Evolutionary conservation across 2,329 filamentous ascomycete genomes (phyloP).

Genomic region (Fusarium burgessii): DNA sequence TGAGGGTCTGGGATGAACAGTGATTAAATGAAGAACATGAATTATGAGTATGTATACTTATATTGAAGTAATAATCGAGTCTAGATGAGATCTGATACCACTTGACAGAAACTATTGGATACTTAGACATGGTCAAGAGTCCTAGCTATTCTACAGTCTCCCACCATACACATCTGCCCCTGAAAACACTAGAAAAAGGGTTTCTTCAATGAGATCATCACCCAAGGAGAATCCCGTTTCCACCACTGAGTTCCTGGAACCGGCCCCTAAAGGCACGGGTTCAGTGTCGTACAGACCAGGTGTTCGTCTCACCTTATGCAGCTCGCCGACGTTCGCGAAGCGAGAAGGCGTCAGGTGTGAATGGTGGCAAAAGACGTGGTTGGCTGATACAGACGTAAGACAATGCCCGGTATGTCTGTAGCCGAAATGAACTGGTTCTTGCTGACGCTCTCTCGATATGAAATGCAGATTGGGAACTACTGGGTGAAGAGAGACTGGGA

Average conservation of each 20-base stretch:
- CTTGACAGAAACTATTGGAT: not conserved
- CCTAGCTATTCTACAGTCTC: not conserved
- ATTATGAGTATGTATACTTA: not conserved
- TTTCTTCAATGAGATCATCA: conserved; percentile 5
- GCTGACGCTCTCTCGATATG: not conserved
- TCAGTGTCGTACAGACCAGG: conserved; percentile 25
- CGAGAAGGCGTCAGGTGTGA: conserved; percentile 32
- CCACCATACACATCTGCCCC: not conserved
- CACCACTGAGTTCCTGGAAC: not conserved
- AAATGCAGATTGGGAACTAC: not conserved
- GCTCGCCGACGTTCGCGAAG: conserved; percentile 36
- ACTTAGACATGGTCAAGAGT: not conserved
- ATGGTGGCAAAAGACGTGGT: conserved; percentile 14
- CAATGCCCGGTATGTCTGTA: conserved; percentile 17
- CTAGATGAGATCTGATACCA: too few relatives aligned
- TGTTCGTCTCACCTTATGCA: conserved; percentile 37
- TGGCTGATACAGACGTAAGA: conserved; percentile 19
- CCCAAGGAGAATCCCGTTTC: not conserved
- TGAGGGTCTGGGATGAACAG: not conserved
- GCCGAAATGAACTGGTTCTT: conserved; percentile 26
- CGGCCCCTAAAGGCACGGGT: not conserved
- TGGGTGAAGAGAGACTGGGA: not conserved
- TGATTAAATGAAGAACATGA: not conserved
- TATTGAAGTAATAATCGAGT: not conserved
- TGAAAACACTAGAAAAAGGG: not conserved